These are phyloP conservation scores for Chlorencoelia australis DNA, from an alignment of 2,329 filamentous ascomycete genomes.

Conservation along the genomic window DNA sequence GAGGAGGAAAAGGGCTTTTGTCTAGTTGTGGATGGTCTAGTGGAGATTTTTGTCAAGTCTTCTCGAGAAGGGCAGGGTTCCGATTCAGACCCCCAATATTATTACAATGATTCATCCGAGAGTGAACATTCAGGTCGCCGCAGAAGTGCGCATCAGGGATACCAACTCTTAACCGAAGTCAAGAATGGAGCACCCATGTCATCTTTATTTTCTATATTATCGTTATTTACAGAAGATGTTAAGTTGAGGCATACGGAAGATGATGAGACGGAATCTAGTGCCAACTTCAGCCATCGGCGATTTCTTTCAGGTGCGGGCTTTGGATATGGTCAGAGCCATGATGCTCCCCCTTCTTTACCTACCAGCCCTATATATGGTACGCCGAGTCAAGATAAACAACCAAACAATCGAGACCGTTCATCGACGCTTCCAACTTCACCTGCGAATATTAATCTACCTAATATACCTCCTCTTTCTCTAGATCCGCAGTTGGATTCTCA, in stretches of 20 bases:
- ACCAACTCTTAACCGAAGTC: conserved; percentile 92
- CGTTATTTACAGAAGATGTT: conserved; percentile 91
- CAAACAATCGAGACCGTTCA: conserved; percentile 42
- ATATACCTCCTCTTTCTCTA: conserved; percentile 66
- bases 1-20: conserved; percentile 99
- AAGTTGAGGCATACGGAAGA: conserved; percentile 66
- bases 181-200: conserved; percentile 98
- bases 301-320: conserved; percentile 20
- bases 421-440: conserved; percentile 25
- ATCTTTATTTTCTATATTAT: conserved; percentile 93
- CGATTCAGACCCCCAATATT: conserved; percentile 31
- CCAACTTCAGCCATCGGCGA: conserved; percentile 21
- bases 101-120: conserved; percentile 40
- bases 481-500: conserved; percentile 33
- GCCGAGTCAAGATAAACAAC: conserved; percentile 28
- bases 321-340: conserved; percentile 20
- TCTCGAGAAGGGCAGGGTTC: conserved; percentile 42
- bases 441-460: conserved; percentile 36
- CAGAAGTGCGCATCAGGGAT: conserved; percentile 64
- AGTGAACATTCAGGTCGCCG: conserved; percentile 58
- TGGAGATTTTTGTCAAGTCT: conserved; percentile 98
- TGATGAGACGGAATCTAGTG: conserved; percentile 27
- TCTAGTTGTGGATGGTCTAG: conserved; percentile 87
- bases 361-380: conserved; percentile 25
- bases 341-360: conserved; percentile 25